Evolutionary conservation across 345 rosid genomes (phyloP).

Genomic region (Mercurialis annua): DNA sequence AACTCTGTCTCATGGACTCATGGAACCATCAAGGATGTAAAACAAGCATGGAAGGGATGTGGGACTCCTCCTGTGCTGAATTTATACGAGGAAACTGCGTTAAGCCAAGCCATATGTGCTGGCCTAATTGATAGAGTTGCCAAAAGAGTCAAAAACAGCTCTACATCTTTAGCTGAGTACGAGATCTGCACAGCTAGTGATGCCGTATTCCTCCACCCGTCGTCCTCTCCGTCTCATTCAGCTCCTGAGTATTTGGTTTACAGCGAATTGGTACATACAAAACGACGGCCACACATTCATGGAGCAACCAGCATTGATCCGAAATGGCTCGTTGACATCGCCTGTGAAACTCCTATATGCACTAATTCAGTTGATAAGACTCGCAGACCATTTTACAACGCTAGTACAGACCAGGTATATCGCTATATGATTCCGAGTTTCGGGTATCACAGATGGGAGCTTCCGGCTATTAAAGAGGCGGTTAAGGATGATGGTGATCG

Average conservation of each 20-base stretch:
- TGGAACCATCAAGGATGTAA: constrained; percentile 62
- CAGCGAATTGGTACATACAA: constrained; percentile 65
- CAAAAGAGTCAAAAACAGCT: constrained; percentile 43
- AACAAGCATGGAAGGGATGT: constrained; percentile 57
- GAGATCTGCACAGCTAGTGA: constrained; percentile 68
- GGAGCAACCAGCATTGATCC: constrained; percentile 73
- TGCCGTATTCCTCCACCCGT: constrained; percentile 67
- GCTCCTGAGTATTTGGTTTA: constrained; percentile 90
- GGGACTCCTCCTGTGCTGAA: constrained; percentile 38
- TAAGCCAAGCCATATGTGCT: constrained; percentile 77
- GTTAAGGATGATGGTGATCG: constrained; percentile 32
- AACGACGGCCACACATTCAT: constrained; percentile 76
- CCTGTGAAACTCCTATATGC: constrained; percentile 33
- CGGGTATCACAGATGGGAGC: constrained; percentile 69
- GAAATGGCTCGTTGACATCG: constrained; percentile 59
- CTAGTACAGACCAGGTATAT: constrained; percentile 47
- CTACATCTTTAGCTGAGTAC: constrained; percentile 47
- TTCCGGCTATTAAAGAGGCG: constrained; percentile 46
- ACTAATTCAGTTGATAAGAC: constrained; percentile 49
- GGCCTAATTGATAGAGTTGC: constrained; percentile 97
- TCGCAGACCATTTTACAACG: constrained; percentile 62
- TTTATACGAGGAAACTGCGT: constrained; percentile 51
- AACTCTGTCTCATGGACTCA: constrained; percentile 63
- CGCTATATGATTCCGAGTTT: constrained; percentile 43
- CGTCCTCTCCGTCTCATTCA: constrained; percentile 59